Conservation (phyloP, 2,329 filamentous ascomycete genomes). For the Metarhizium robertsii region DNA sequence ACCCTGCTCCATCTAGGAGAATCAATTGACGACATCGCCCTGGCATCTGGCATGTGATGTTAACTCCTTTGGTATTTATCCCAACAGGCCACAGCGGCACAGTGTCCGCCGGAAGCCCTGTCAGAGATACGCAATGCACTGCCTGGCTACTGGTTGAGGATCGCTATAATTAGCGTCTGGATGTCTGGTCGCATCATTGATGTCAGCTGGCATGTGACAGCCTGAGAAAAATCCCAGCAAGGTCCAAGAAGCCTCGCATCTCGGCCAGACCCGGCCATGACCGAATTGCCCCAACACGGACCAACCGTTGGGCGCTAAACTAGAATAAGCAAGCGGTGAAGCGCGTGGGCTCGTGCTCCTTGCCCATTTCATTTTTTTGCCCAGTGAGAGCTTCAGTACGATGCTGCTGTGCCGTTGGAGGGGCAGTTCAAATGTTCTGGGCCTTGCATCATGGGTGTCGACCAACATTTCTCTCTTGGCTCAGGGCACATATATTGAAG, state of each 20-base stretch:
- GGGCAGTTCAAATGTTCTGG: background rate
- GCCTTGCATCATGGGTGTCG: background rate
- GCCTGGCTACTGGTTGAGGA: background rate
- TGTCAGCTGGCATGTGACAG: background rate
- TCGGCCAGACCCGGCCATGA: slow-evolving; percentile 4
- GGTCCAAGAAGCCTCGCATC: slow-evolving; percentile 8
- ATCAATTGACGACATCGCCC: background rate
- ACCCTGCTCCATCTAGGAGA: background rate
- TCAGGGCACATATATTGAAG: slow-evolving; percentile 1
- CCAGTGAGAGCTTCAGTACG: background rate
- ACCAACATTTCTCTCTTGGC: slow-evolving; percentile 1
- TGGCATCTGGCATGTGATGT: background rate
- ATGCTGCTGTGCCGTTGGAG: slow-evolving; percentile 4
- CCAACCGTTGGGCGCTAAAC: slow-evolving; percentile 10
- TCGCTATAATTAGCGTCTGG: background rate
- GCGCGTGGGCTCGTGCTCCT: background rate
- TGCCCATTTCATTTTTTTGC: background rate
- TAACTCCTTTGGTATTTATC: background rate
- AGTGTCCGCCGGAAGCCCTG: background rate
- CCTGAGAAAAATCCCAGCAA: background rate
- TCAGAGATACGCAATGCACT: background rate
- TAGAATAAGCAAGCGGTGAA: slow-evolving; percentile 13
- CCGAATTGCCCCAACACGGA: background rate
- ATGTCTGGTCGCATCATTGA: background rate
- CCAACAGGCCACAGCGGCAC: background rate